Evolutionary conservation across 2,329 filamentous ascomycete species (phyloP), one percentile per base, ranked within the genome.

Genomic region (Sphaerulina vaccinii): DNA sequence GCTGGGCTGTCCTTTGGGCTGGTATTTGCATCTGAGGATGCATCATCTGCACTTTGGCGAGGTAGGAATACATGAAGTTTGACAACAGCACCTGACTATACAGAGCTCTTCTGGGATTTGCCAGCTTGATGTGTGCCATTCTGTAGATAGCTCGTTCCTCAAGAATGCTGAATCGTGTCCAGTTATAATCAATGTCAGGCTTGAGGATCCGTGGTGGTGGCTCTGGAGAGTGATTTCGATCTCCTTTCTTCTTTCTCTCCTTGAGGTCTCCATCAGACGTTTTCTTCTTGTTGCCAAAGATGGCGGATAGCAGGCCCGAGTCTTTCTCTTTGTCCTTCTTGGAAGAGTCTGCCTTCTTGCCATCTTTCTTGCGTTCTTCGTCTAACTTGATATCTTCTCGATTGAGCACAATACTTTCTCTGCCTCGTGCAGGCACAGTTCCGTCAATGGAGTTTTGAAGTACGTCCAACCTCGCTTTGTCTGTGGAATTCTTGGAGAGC

Each of bases 31-130:
- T 88, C 66, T 95, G 89, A 37, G 93, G 93, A 70, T 99, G 93
- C 89, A 96, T 96, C 65, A 95, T 90, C 73, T 99, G 93, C 39
- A 99, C 93, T 71, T 97, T 99, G 56, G 93, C 93, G 59, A 99
- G 81, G 70, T 99, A 99, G 51, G 90, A 93, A 74, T 99, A 99
- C 93, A 99, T 99, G 72, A 99, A 99, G 70, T 99, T 99, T 73
- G 91, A 96, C 61, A 99, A 81, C 53, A 99, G 78, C 18, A 99
- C 93, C 71, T 99, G 93, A 54, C 92, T 96, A 67, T 95, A 87
- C 45, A 99, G 75, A 35, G 92, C 88, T 50, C 93, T 86, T 38
- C 92, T 85, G 32, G 93, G 93, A 67, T 99, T 97, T n/a, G 93
- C 93, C 55, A 99, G 82, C 72, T 99, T 99, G 73, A 97, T 95